Evolutionary conservation across 495 filamentous ascomycete genomes (phyloP), one percentile per base, ranked within the genome.

Genomic region (Daldinia decipiens): DNA sequence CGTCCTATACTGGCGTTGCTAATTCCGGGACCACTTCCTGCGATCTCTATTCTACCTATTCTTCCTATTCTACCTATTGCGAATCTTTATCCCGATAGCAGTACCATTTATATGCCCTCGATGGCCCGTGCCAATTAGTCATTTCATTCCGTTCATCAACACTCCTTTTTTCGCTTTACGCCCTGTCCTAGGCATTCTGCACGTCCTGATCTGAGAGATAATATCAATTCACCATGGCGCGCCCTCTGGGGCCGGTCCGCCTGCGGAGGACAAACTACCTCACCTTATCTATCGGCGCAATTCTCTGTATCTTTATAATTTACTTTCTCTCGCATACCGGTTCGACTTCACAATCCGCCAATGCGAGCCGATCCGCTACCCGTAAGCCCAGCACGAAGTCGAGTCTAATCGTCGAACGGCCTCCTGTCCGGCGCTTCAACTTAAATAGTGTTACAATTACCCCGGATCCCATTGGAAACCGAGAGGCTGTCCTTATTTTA

Each of bases 381-480:
- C 95, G 92, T 13, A 93, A 93, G 59, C 94, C 93, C 5, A 92
- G 90, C 17, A 89, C 92, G 52, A 93, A 95, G 80, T 80, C 84
- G 58, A 84, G 82, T 66, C 66, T 87, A 40, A 76, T 86, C 58
- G 75, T 86, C 39, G 87, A 88, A 66, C 87, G 87, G 43, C 93
- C 95, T 19, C 95, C 95, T n/a, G 93, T 99, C 26, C 87, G 92
- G 13, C 95, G 93, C 79, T 99, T 98, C 83, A 87, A 97, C 74
- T 88, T 99, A 74, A 98, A 98, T 82, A 92, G 91, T 78, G 85
- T 98, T 67, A 97, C 95, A 40, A 92, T 90, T 63, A 90, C 94
- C 31, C 76, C 82, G 52, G 84, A 91, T 69, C 90, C 95, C 2
- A 82, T 91, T 59, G 85, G 78, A 40, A 95, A 96, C 76, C 82